Evolutionary conservation across 192 early-diverging fungal species (phyloP).

Genomic region (Funneliformis mosseae): DNA sequence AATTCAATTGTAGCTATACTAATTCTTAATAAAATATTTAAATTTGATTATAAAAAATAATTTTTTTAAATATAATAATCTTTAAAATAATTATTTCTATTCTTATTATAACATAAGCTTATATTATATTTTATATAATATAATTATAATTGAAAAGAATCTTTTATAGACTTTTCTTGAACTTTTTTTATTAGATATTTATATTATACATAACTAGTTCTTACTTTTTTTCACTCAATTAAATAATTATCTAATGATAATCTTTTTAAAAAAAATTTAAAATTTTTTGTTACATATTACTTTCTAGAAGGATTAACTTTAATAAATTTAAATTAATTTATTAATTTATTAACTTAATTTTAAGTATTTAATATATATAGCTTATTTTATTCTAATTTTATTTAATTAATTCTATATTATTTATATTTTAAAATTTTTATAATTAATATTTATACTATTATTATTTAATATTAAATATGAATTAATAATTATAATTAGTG

Average conservation of each 20-base stretch:
- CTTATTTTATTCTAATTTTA: not conserved
- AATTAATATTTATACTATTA: not conserved
- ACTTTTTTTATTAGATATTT: not conserved
- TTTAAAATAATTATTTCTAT: slow-evolving; percentile 1
- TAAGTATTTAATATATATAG: not conserved
- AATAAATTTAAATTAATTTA: not conserved
- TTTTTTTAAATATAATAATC: not conserved
- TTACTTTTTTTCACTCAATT: not conserved
- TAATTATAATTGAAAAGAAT: not conserved
- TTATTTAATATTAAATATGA: not conserved
- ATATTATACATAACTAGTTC: not conserved
- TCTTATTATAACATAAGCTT: not conserved
- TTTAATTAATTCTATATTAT: not conserved
- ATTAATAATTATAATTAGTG: too few relatives aligned
- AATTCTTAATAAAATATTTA: too few relatives aligned
- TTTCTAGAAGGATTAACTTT: not conserved
- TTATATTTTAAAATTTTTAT: not conserved
- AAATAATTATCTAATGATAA: not conserved
- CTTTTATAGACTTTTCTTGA: not conserved
- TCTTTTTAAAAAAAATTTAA: not conserved
- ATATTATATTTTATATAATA: slow-evolving; percentile 1
- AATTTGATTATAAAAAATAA: too few relatives aligned
- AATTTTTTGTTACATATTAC: not conserved
- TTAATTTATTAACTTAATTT: not conserved
- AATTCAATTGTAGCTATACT: too few relatives aligned